Base-by-base conservation (phyloP, 148 eudicot species). In the Persicaria maculosa region DNA sequence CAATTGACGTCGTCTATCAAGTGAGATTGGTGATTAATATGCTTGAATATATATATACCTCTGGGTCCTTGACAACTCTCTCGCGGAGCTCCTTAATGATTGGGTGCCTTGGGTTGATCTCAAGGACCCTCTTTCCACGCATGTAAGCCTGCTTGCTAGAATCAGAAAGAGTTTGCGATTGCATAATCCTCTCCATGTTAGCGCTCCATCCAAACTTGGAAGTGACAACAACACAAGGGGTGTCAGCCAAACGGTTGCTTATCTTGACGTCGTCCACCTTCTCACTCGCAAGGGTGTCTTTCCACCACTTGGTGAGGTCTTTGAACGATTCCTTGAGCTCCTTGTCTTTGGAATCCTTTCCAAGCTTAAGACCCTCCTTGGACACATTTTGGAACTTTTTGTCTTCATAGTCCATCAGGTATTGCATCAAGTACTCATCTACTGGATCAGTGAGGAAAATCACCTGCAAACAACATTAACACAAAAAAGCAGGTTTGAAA, bases 291-390 rank as follows among this genome's bases (percentile, higher is more conserved):
- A 94, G 96, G 64, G 87, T 77, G 40, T 80, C 79, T 88, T 94
- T 94, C 98, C 98, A 94, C 98, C 98, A 95, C 84, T 95, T 92
- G 50, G 97, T 95, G 74, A 95, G 80, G 71, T 84, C 98, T 93
- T 95, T 95, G 85, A 86, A 95, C 22, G 85, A 82, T 80, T 95
- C 97, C 88, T 94, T 92, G 79, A 95, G 78, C 81, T 95, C 97
- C 78, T 92, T 95, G 82, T 80, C 84, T 74, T 90, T 92, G 50
- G 97, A 88, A 71, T 89, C 97, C 80, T 92, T 95, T 11, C 92
- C 97, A 0, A 92, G 83, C 83, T 95, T 87, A 70, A 95, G 75
- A 65, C 98, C 98, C 81, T 95, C 98, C 84, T 95, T 95, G 36
- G 98, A 95, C 69, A 92, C 98, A 62, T 95, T 95, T 77, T 95